Base-by-base conservation (phyloP, 2,329 filamentous ascomycete genomes). In the Botrytis fabae region DNA sequence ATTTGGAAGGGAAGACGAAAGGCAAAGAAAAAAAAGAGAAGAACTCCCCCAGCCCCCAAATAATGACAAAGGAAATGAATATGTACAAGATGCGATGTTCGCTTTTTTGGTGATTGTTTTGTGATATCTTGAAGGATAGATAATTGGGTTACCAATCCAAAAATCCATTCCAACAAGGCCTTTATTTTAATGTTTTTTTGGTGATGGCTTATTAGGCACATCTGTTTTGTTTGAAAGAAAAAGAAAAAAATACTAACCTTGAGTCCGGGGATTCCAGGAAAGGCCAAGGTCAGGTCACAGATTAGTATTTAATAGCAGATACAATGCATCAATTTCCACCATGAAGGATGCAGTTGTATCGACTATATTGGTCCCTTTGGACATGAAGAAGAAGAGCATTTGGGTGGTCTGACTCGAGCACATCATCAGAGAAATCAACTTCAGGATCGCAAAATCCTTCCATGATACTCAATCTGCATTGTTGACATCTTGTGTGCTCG, bases 41-140 rank as follows among this genome's bases (percentile, higher is more conserved):
- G 32, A 44, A 44, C 40, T 57, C 35, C 48, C 64, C 40, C 40
- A 42, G 40, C 70, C 28, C 48, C 51, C 40, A 35, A 42, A 48
- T 20, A 66, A 46, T 38, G 54, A 57, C 40, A 60, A 61, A 68
- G 44, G 51, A 66, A 69, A 68, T 10, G 22, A 60, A 69, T 68
- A 59, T 60, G n/a, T 59, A 68, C 44, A 66, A 35, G 18, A 57
- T 62, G 70, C 70, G 70, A 72, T 72, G 51, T 72, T 69, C 70
- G 63, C 70, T 72, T 61, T 72, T 68, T 72, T 72, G 32, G 62
- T 60, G 70, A 72, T 72, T 72, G 62, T 69, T 68, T 72, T 35
- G 48, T 72, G 70, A 72, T 72, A 69, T 62, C 51, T 16, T 20
- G 62, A 69, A 72, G 51, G 42, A 60, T 69, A 28, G 32, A 69